Evolutionary conservation across 306 rosid species (phyloP).

Genomic region (Betula pendula): DNA sequence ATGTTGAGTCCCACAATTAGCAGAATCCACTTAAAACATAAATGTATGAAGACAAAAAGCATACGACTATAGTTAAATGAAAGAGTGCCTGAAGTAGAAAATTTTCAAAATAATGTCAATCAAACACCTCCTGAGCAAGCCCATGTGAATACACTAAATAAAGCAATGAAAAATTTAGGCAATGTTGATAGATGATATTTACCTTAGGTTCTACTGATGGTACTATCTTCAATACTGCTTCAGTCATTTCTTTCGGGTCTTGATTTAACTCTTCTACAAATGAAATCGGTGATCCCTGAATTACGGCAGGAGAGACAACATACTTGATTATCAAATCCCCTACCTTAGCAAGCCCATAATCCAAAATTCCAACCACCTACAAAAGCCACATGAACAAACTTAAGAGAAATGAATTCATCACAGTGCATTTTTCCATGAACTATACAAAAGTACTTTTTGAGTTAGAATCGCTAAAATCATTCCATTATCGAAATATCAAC

Average conservation of each 20-base stretch:
- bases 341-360: constrained; percentile 87
- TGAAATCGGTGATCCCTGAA: constrained; percentile 44
- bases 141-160: constrained; percentile 2
- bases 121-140: constrained; percentile 13
- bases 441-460: neutral
- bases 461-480: neutral
- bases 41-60: neutral
- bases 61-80: neutral
- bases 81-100: neutral
- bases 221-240: constrained; percentile 55
- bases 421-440: neutral
- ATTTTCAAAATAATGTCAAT: neutral
- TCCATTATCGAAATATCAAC: neutral
- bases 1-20: constrained; percentile 15
- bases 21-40: neutral
- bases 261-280: constrained; percentile 57
- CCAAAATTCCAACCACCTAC: constrained; percentile 78
- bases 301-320: constrained; percentile 59
- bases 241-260: constrained; percentile 35
- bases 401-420: constrained; percentile 10
- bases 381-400: constrained; percentile 12
- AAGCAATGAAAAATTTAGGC: constrained; percentile 9
- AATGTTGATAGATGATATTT: constrained; percentile 8
- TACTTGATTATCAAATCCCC: constrained; percentile 83
- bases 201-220: constrained; percentile 59